phyloP scores from a whole-genome alignment of 164 flowering plant genomes.

The grape (Vitis vinifera) region ASM3070453v1 NC_081814.1:6454501-6455000 shows the following conservation, averaged over 20 bases:
- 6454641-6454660: background rate
- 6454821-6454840: background rate
- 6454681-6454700: background rate
- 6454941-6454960: background rate
- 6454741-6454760: slow-evolving; percentile 18
- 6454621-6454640: slow-evolving; percentile 1
- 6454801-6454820: background rate
- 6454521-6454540: too few relatives aligned
- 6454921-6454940: background rate
- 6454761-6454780: slow-evolving; percentile 20
- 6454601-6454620: background rate
- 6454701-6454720: background rate
- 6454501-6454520: too few relatives aligned
- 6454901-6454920: background rate
- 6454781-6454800: slow-evolving; percentile 17
- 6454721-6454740: slow-evolving; percentile 4
- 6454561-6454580: background rate
- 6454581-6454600: background rate
- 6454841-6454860: background rate
- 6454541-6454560: too few relatives aligned
- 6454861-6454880: too few relatives aligned
- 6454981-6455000: background rate
- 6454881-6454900: background rate
- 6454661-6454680: background rate
- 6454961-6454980: slow-evolving; percentile 9